Evolutionary conservation across 2,329 filamentous ascomycete species (phyloP).

Genomic region (Colletotrichum navitas): DNA sequence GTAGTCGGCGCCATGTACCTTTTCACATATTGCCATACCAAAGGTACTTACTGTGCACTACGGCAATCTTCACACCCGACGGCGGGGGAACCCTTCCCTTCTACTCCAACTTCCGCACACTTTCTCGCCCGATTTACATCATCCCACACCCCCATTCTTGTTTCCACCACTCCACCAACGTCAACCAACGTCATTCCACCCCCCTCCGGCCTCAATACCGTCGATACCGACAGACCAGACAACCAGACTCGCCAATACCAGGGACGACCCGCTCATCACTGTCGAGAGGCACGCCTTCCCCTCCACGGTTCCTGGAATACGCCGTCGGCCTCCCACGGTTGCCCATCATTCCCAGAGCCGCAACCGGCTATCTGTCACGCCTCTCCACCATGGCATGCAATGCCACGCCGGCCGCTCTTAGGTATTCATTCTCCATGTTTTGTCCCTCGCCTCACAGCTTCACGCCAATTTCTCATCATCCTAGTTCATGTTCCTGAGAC

Average conservation of each 20-base stretch:
- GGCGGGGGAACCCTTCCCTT: background rate
- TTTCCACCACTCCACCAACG: slow-evolving; percentile 12
- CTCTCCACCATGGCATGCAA: no score
- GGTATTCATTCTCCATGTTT: slow-evolving; percentile 12
- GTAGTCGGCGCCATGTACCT: background rate
- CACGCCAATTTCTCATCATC: background rate
- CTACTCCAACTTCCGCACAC: background rate
- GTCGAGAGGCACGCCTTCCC: background rate
- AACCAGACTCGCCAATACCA: background rate
- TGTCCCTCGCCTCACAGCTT: background rate
- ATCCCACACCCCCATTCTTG: slow-evolving; percentile 23
- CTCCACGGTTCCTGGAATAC: slow-evolving; percentile 26
- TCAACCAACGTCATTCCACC: slow-evolving; percentile 37
- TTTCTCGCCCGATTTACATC: slow-evolving; percentile 32
- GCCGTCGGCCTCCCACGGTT: background rate
- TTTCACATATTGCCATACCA: background rate
- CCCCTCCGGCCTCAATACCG: slow-evolving; percentile 2
- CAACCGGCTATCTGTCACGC: slow-evolving; percentile 22
- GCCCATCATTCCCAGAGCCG: slow-evolving; percentile 23
- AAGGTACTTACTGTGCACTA: background rate
- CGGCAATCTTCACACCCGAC: slow-evolving; percentile 10
- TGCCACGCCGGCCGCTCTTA: background rate
- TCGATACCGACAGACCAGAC: background rate
- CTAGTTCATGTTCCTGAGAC: background rate
- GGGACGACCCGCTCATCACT: slow-evolving; percentile 1